Percentiles rank a stretch among this genome's conserved stretches.
These are phyloP conservation scores for Rubroboletus pulcherrimus DNA, from an alignment of 768 basidiomycete genomes.

Conservation along the genomic window DNA sequence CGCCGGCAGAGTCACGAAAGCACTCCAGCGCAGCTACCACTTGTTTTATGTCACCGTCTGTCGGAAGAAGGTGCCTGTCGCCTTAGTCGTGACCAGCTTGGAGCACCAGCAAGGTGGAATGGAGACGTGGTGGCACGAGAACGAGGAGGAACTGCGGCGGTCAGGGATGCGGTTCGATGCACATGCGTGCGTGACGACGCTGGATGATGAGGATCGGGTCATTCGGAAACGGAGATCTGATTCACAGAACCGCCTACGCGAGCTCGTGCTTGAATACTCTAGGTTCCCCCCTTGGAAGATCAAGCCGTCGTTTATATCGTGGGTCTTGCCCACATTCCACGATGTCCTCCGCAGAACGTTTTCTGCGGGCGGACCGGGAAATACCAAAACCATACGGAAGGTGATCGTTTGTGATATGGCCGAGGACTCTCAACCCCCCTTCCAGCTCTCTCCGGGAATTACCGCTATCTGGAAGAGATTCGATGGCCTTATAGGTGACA, in stretches of 20 bases:
- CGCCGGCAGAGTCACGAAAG: neutral
- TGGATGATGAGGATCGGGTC: neutral
- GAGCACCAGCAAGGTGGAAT: conserved; percentile 24
- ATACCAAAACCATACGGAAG: neutral
- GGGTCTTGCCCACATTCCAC: neutral
- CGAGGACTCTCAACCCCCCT: neutral
- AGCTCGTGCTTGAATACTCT: conserved; percentile 1
- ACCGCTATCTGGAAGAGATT: neutral
- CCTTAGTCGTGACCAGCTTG: conserved; percentile 35
- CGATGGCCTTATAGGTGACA: neutral
- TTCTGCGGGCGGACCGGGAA: no score
- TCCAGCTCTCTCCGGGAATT: neutral
- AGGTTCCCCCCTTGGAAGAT: neutral
- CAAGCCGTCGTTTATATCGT: neutral
- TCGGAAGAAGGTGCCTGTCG: conserved; percentile 31
- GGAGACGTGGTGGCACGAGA: conserved; percentile 28
- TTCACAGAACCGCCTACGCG: neutral
- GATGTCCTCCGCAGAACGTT: neutral
- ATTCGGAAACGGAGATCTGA: neutral
- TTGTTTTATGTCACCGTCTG: conserved; percentile 34
- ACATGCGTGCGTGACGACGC: conserved; percentile 10
- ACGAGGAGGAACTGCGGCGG: conserved; percentile 21
- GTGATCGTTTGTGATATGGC: neutral
- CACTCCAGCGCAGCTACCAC: conserved; percentile 30
- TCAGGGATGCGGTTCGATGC: conserved; percentile 30